phyloP scores from a whole-genome alignment of 1,284 basidiomycete genomes.

The Laetiporus sulphureus region DNA sequence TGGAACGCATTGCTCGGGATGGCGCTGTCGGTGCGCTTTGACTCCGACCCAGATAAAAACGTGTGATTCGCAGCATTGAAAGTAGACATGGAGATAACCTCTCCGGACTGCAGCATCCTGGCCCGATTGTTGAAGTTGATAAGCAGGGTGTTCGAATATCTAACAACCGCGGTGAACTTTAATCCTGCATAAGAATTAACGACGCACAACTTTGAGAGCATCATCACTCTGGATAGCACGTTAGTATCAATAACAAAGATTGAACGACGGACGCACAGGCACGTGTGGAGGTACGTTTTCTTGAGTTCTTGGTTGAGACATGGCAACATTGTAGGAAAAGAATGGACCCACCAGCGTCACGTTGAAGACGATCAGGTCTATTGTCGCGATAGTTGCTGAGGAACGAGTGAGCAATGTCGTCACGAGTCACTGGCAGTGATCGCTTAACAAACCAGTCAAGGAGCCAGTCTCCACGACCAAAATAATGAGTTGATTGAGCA shows the following conservation, averaged over 20 bases:
- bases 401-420: background rate
- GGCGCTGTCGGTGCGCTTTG: no score
- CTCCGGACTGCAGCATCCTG: no score
- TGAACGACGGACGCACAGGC: background rate
- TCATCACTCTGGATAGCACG: background rate
- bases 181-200: background rate
- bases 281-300: background rate
- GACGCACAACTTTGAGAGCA: background rate
- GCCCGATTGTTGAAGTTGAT: background rate
- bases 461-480: conserved; percentile 12
- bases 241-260: background rate
- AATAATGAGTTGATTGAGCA: conserved; percentile 9
- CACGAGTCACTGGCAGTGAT: background rate
- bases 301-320: background rate
- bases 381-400: background rate
- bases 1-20: no score
- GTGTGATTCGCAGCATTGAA: no score
- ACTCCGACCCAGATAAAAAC: no score
- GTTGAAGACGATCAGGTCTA: background rate
- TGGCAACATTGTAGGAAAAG: background rate
- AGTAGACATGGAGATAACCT: no score
- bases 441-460: conserved; percentile 10
- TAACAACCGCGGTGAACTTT: background rate
- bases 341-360: background rate
- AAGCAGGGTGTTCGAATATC: background rate